Percentiles rank a stretch among this genome's conserved stretches.
These are phyloP conservation scores for Penicillium expansum DNA, from an alignment of 2,329 filamentous ascomycete genomes.

Conservation along the genomic window DNA sequence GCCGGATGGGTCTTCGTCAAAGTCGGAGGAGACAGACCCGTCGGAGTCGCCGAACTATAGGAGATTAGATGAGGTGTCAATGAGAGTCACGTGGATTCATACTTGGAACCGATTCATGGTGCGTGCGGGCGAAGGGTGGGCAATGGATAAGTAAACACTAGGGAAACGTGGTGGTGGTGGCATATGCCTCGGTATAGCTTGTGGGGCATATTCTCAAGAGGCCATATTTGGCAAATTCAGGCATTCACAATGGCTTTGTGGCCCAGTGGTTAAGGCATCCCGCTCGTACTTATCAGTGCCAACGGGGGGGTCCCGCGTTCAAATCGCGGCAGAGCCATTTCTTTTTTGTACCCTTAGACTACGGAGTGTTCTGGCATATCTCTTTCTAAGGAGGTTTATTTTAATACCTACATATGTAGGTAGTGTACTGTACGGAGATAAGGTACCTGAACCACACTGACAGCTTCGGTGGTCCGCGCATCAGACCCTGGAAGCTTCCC, in stretches of 20 bases:
- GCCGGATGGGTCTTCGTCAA: conserved; percentile 61
- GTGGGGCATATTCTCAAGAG: no score
- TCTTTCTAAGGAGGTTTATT: no score
- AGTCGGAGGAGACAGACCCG: conserved; percentile 45
- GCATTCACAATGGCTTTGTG: background rate
- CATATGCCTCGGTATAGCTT: conserved; percentile 2
- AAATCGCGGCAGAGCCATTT: background rate
- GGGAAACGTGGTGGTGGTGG: conserved; percentile 18
- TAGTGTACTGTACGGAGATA: no score
- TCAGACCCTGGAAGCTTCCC: background rate
- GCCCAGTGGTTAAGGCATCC: background rate
- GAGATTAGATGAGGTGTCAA: background rate
- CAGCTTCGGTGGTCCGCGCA: background rate
- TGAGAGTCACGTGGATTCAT: conserved; percentile 13
- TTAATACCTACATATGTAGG: no score
- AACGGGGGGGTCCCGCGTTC: background rate
- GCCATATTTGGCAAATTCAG: no score
- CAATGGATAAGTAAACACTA: conserved; percentile 8
- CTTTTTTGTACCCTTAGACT: no score
- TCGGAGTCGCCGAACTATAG: conserved; percentile 46
- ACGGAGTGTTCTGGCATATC: no score
- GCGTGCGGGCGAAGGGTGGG: conserved; percentile 5
- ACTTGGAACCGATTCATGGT: conserved; percentile 37
- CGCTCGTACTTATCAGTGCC: background rate
- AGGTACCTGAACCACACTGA: background rate